phyloP scores from a whole-genome alignment of 2,329 filamentous ascomycete species.

The Trichoderma semiorbis region DNA sequence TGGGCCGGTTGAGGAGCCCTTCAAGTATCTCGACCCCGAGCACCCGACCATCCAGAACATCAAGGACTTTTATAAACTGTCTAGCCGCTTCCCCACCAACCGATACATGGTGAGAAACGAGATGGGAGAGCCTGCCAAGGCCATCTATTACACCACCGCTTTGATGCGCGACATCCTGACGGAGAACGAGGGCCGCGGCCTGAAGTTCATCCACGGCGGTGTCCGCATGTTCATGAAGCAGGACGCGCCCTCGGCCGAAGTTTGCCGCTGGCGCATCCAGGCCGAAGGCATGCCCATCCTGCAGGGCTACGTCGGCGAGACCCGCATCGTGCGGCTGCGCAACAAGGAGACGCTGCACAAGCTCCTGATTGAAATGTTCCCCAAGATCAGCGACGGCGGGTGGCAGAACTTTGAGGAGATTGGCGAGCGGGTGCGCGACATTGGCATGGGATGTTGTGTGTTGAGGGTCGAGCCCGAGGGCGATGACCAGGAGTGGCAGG shows the following conservation, averaged over 20 bases:
- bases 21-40: conserved; percentile 77
- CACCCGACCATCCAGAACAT: conserved; percentile 77
- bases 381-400: conserved; percentile 71
- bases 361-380: conserved; percentile 95
- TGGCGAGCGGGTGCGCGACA: conserved; percentile 72
- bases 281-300: conserved; percentile 89
- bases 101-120: conserved; percentile 97
- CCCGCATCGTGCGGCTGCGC: conserved; percentile 69
- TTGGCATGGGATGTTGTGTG: conserved; percentile 89
- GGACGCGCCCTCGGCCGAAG: conserved; percentile 79
- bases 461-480: conserved; percentile 76
- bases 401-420: conserved; percentile 82
- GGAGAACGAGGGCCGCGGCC: conserved; percentile 82
- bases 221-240: conserved; percentile 99
- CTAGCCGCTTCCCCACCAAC: conserved; percentile 78
- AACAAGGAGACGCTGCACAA: conserved; percentile 76
- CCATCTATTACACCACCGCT: conserved; percentile 91
- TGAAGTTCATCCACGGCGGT: conserved; percentile 94
- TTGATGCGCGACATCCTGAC: conserved; percentile 81
- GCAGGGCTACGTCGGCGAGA: conserved; percentile 81
- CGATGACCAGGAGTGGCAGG: conserved; percentile 56
- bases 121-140: conserved; percentile 81
- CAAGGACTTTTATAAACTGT: conserved; percentile 80
- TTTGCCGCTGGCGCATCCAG: conserved; percentile 94
- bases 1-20: conserved; percentile 77